These are phyloP conservation scores for Pythium sp. DNA, from an alignment of 352 stramenopile genomes.

Conservation along the genomic window DNA sequence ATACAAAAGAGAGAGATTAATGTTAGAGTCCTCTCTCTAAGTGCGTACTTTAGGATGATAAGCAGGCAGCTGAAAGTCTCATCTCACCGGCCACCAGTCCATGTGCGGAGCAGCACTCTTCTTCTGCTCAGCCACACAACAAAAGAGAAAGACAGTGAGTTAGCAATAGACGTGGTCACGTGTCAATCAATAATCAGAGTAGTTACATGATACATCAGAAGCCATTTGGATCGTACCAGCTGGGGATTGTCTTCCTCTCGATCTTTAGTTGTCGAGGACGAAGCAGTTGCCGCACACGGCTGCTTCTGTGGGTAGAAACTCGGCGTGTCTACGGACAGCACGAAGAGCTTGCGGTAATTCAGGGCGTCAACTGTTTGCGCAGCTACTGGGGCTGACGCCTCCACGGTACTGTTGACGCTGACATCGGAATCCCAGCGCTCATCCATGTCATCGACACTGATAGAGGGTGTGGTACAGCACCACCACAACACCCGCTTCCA, in stretches of 20 bases:
- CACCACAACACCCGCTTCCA: background rate
- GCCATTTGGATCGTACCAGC: constrained; percentile 23
- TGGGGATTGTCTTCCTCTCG: constrained; percentile 5
- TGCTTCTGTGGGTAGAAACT: constrained; percentile 32
- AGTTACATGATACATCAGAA: constrained; percentile 11
- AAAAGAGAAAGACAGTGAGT: background rate
- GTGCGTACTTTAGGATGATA: background rate
- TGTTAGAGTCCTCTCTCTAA: background rate
- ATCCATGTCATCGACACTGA: background rate
- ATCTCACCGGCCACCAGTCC: constrained; percentile 71
- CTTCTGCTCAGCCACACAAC: constrained; percentile 5
- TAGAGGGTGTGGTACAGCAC: background rate
- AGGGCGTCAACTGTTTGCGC: background rate
- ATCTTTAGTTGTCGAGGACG: background rate
- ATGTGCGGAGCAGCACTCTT: constrained; percentile 67
- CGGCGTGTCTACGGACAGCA: constrained; percentile 37
- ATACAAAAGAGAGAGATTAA: constrained; percentile 18
- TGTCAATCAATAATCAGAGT: background rate
- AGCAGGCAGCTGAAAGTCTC: background rate
- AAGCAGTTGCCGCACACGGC: background rate
- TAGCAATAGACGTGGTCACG: background rate
- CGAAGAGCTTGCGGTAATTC: constrained; percentile 25
- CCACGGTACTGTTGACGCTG: background rate
- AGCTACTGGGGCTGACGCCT: background rate
- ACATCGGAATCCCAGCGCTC: constrained; percentile 3